phyloP scores from a whole-genome alignment of 768 basidiomycete genomes.

The Dioszegia hungarica region DNA sequence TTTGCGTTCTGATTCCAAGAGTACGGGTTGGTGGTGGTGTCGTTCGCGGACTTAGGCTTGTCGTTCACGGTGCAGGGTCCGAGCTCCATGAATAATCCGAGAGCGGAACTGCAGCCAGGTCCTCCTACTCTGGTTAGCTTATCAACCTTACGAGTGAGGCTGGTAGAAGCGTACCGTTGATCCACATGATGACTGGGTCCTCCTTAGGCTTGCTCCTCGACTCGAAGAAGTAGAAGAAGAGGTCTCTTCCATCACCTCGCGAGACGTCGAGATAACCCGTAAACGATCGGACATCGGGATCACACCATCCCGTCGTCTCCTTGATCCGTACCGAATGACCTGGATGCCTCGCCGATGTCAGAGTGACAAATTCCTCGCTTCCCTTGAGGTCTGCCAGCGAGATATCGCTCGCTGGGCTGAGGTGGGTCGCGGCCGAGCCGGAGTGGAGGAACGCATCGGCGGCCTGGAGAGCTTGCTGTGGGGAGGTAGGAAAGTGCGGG shows the following conservation, averaged over 20 bases:
- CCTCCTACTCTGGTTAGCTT: conserved; percentile 49
- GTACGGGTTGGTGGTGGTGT: conserved; percentile 47
- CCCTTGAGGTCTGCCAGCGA: conserved; percentile 21
- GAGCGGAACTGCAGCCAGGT: conserved; percentile 58
- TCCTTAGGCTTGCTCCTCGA: conserved; percentile 53
- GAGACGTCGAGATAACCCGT: conserved; percentile 46
- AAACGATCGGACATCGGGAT: conserved; percentile 49
- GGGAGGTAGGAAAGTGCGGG: conserved; percentile 28
- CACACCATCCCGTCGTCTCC: conserved; percentile 52
- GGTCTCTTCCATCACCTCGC: conserved; percentile 39
- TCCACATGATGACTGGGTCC: conserved; percentile 49
- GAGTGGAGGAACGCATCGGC: conserved; percentile 27
- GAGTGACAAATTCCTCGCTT: conserved; percentile 21
- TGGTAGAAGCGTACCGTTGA: conserved; percentile 36
- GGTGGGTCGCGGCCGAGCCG: conserved; percentile 8
- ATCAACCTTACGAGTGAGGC: not conserved
- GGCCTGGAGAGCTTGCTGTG: conserved; percentile 23
- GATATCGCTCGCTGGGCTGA: conserved; percentile 32
- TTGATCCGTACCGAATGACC: conserved; percentile 52
- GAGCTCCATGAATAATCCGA: conserved; percentile 68
- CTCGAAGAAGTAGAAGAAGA: conserved; percentile 69
- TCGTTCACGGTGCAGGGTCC: conserved; percentile 65
- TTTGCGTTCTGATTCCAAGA: conserved; percentile 50
- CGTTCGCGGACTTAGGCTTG: conserved; percentile 39
- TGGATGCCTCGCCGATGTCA: conserved; percentile 31